phyloP scores from a whole-genome alignment of 2,329 filamentous ascomycete genomes.

The Scedosporium minutisporum region DNA sequence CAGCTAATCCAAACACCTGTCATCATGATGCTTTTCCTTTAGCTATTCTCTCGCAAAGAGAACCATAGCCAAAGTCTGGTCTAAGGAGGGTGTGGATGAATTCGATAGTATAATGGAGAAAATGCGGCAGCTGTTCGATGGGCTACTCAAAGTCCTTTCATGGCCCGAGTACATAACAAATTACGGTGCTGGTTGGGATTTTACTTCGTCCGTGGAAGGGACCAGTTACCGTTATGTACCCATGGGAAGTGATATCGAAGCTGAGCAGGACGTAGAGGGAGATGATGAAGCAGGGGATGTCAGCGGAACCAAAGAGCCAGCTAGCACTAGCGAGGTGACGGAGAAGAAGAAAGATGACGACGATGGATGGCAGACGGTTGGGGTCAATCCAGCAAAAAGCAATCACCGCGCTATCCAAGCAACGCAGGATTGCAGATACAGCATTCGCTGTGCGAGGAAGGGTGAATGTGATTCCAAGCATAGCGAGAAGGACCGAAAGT shows the following conservation, averaged over 20 bases:
- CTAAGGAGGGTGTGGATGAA: conserved; percentile 5
- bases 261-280: background rate
- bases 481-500: conserved; percentile 1
- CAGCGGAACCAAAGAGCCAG: background rate
- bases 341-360: background rate
- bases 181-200: background rate
- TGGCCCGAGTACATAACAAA: conserved; percentile 8
- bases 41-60: no score
- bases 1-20: no score
- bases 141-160: conserved; percentile 3
- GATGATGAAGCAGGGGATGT: background rate
- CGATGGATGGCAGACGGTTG: conserved; percentile 1
- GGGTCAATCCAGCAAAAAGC: background rate
- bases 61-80: background rate
- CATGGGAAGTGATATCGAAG: background rate
- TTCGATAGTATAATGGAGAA: background rate
- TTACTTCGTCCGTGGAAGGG: background rate
- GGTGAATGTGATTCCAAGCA: conserved; percentile 7
- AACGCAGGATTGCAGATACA: conserved; percentile 4
- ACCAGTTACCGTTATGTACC: background rate
- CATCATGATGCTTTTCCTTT: no score
- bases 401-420: conserved; percentile 2
- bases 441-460: conserved; percentile 8
- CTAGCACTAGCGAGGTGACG: no score
- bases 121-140: conserved; percentile 5